Conservation (phyloP, 495 filamentous ascomycete species). For the Penicillium riverlandense region DNA sequence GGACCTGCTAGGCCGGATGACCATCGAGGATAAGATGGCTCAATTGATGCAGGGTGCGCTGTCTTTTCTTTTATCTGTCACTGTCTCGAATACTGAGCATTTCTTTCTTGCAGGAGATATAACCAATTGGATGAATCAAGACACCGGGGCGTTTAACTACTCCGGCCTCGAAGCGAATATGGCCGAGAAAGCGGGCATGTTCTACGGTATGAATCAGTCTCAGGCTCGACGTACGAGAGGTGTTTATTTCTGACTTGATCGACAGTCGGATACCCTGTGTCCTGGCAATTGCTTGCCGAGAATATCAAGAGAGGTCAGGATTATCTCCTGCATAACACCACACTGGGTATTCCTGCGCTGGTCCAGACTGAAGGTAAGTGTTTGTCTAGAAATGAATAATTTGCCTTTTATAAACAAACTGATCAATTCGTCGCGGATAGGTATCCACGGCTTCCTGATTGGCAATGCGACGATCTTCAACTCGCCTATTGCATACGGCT, state of each 20-base stretch:
- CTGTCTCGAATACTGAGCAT: neutral
- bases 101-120: conserved; percentile 43
- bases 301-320: conserved; percentile 56
- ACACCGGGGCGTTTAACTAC: conserved; percentile 52
- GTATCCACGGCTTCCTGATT: conserved; percentile 61
- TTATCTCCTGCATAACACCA: conserved; percentile 56
- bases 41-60: conserved; percentile 54
- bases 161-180: conserved; percentile 59
- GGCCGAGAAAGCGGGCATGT: conserved; percentile 52
- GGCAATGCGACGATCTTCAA: conserved; percentile 69
- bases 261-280: conserved; percentile 54
- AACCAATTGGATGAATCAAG: conserved; percentile 60
- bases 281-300: conserved; percentile 53
- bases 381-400: neutral
- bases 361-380: conserved; percentile 56
- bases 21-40: conserved; percentile 58
- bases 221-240: no score
- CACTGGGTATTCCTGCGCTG: conserved; percentile 59
- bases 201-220: conserved; percentile 39
- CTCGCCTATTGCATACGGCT: conserved; percentile 61
- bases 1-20: conserved; percentile 63
- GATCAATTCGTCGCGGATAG: conserved; percentile 7
- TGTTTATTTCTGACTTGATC: neutral
- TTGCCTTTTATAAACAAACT: neutral
- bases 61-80: no score